Conservation (phyloP, 345 rosid species). For the Acer campestre region DNA sequence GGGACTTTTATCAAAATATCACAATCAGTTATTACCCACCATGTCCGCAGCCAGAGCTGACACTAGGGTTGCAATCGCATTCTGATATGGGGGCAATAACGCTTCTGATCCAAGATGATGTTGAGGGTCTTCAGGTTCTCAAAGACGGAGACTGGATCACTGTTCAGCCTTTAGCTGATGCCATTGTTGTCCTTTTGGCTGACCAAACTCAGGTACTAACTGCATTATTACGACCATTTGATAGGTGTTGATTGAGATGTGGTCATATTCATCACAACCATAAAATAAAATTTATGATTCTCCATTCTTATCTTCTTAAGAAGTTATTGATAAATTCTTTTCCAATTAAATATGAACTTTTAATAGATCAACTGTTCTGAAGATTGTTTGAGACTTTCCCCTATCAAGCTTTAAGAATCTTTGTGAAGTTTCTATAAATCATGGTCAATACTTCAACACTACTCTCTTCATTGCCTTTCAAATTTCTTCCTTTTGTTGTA, state of each 20-base stretch:
- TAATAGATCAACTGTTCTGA: too few relatives aligned
- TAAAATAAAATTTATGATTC: neutral
- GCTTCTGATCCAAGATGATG: conserved; percentile 80
- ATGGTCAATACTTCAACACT: too few relatives aligned
- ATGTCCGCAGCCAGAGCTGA: conserved; percentile 86
- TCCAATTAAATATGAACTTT: neutral
- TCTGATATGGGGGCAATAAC: conserved; percentile 86
- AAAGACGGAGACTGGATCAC: conserved; percentile 70
- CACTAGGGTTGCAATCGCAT: conserved; percentile 88
- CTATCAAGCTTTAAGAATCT: too few relatives aligned
- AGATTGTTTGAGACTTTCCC: too few relatives aligned
- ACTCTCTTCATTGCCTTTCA: too few relatives aligned
- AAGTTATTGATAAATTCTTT: neutral
- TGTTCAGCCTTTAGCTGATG: conserved; percentile 59
- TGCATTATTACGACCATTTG: neutral
- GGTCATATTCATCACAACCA: neutral
- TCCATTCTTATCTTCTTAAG: neutral
- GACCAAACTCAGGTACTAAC: conserved; percentile 81
- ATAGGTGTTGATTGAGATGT: neutral
- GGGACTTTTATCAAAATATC: conserved; percentile 84
- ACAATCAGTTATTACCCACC: conserved; percentile 89
- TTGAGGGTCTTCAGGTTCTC: conserved; percentile 77
- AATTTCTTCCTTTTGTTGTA: too few relatives aligned
- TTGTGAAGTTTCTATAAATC: too few relatives aligned
- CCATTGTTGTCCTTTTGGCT: conserved; percentile 69